Evolutionary conservation across 2,329 filamentous ascomycete species (phyloP), one percentile per base, ranked within the genome.

Genomic region (Colletotrichum sansevieriae): DNA sequence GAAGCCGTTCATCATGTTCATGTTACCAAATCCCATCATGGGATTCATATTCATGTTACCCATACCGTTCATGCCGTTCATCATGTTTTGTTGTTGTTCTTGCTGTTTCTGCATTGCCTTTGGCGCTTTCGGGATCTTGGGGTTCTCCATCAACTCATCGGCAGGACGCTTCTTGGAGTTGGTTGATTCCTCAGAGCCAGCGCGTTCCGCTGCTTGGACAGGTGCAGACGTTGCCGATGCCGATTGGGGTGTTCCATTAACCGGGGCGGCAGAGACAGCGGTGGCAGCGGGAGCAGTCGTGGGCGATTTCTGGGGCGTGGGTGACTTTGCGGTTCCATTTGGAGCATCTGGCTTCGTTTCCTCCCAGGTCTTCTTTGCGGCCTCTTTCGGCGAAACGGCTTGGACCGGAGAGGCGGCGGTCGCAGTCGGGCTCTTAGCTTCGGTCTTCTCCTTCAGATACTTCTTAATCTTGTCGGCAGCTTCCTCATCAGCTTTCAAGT

Each of bases 401-500:
- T 71, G 58, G 70, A 72, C 62, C 47, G 77, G 77, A 15, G 78
- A 76, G 22, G 78, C 76, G 41, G 78, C 76, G 55, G 77, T 75
- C 46, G 78, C 76, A 55, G 77, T 75, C 13, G 83, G 83, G 73
- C 81, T 86, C 73, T 85, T 85, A n/a, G 82, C 79, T 75, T 88
- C 86, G 68, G 81, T 81, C 78, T 87, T 89, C 72, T 86, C 85
- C 74, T 85, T 85, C 71, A 89, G 77, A 76, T 92, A 98, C 44
- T 88, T 88, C 82, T 93, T 92, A 72, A 97, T 93, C 81, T 92
- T 95, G 75, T 87, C 85, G 72, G 90, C 88, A 71, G 90, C 88
- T 74, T 96, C 93, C 73, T 93, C 91, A 81, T 98, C 94, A 72
- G 90, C 83, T 77, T 91, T 89, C 74, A 99, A 88, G 81, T 97